Percentiles rank a stretch among this genome's conserved stretches.
Evolutionary conservation across 176 grass and related monocot species (phyloP).

Genomic region (Calamus simplicifolius): DNA sequence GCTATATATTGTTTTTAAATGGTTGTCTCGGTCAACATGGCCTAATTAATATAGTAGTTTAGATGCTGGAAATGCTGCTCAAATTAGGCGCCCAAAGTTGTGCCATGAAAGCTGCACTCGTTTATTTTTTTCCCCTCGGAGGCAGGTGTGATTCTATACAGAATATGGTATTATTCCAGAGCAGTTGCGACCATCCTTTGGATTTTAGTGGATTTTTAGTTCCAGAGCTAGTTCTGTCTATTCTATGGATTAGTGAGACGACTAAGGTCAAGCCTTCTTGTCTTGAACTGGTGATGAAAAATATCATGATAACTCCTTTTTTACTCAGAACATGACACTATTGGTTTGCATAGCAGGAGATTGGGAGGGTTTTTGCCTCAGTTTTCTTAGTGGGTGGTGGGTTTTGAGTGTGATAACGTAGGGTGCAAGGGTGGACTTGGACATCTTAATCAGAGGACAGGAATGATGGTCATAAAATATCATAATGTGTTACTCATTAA

Average conservation of each 20-base stretch:
- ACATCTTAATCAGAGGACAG: no score
- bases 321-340: slow-evolving; percentile 6
- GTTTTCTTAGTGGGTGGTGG: no score
- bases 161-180: slow-evolving; percentile 7
- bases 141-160: slow-evolving; percentile 23
- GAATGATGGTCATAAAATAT: no score
- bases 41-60: no score
- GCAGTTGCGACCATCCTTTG: slow-evolving; percentile 39
- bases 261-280: slow-evolving; percentile 21
- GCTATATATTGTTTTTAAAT: neutral
- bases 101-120: slow-evolving; percentile 3
- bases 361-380: no score
- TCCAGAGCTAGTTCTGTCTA: slow-evolving; percentile 61
- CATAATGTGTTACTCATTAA: no score
- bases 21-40: neutral
- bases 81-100: slow-evolving; percentile 23
- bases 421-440: no score
- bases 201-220: neutral
- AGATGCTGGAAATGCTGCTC: no score
- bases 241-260: slow-evolving; percentile 33
- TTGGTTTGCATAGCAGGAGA: neutral
- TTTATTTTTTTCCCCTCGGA: slow-evolving; percentile 3
- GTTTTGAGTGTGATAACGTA: no score
- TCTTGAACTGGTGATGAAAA: slow-evolving; percentile 40
- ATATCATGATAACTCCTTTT: slow-evolving; percentile 4